Evolutionary conservation across 805 yeast genomes (phyloP), one percentile per base, ranked within the genome.

Genomic region (Wickerhamomyces silvicola): DNA sequence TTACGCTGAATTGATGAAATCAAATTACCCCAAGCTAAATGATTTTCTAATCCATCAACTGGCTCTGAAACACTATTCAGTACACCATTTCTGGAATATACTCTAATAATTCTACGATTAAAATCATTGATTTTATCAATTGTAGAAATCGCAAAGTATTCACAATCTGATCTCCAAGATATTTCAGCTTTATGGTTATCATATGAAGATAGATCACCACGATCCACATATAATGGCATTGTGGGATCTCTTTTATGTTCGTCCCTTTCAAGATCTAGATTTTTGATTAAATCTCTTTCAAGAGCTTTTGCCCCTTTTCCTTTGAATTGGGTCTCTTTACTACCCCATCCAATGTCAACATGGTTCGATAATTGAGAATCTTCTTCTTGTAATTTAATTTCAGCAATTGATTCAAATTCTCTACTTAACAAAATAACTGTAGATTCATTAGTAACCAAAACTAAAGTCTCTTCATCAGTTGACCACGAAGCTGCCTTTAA

Each of bases 311-410:
- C 92, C 41, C 98, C 98, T 50, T 73, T 79, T 31, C 99, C 99
- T 57, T 81, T 78, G 57, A 92, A 92, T 60, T 92, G 99, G 0
- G 99, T 92, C 56, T 90, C 97, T 45, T 81, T 79, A 40, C 81
- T 83, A 51, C 99, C 99, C 99, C 99, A 92, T 17, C 99, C 99
- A 26, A 92, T 96, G 18, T 90, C 80, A 22, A 92, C 96, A 52
- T 92, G 95, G 43, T 78, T 79, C 2, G 87, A 78, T 30, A 74
- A 59, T 21, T 61, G 54, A 28, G 88, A 65, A 53, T 92, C 98
- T 7, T 68, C 70, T 0, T 71, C 61, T 28, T 68, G 57, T 38
- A 87, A 57, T 19, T 59, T 55, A 35, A 66, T 67, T 49, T 90
- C 97, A 9, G 74, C 61, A 16, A 90, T 67, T 2, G 88, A 84